Evolutionary conservation across 1,284 basidiomycete genomes (phyloP).

Genomic region (Pyrrhoderma lamaoense): DNA sequence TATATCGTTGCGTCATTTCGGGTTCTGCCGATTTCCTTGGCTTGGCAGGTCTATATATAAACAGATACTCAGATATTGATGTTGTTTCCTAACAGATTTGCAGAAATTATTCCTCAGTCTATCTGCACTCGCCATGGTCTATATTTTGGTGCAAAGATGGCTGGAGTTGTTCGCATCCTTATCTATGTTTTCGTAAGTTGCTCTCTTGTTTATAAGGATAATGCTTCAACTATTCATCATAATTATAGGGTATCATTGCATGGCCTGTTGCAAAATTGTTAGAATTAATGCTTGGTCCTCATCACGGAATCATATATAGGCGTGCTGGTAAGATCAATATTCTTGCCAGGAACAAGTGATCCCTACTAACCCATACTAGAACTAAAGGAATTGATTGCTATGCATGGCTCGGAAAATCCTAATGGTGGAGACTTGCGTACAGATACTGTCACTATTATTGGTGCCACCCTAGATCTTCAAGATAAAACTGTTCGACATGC

Average conservation of each 20-base stretch:
- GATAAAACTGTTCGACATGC: conserved; percentile 55
- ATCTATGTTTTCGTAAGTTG: conserved; percentile 60
- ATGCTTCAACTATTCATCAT: background rate
- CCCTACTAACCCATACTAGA: conserved; percentile 23
- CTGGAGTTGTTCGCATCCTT: conserved; percentile 63
- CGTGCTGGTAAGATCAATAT: conserved; percentile 29
- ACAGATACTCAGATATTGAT: background rate
- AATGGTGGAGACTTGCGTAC: conserved; percentile 63
- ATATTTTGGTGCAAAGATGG: conserved; percentile 87
- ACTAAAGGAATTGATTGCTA: conserved; percentile 65
- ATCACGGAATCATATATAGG: conserved; percentile 55
- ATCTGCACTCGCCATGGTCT: conserved; percentile 90
- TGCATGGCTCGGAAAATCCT: conserved; percentile 51
- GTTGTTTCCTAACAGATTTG: conserved; percentile 43
- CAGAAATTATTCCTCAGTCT: conserved; percentile 89
- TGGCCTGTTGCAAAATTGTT: conserved; percentile 76
- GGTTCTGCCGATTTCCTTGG: too few species aligned
- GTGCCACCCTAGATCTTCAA: conserved; percentile 66
- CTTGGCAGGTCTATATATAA: background rate
- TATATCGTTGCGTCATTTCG: too few species aligned
- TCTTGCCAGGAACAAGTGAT: background rate
- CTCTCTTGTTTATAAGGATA: background rate
- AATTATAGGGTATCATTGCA: conserved; percentile 56
- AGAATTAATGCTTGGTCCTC: conserved; percentile 54
- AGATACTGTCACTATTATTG: conserved; percentile 72